Percentiles rank a stretch among this genome's conserved stretches.
These are phyloP conservation scores for Hypoxylon rickii DNA, from an alignment of 495 filamentous ascomycete genomes.

Conservation along the genomic window DNA sequence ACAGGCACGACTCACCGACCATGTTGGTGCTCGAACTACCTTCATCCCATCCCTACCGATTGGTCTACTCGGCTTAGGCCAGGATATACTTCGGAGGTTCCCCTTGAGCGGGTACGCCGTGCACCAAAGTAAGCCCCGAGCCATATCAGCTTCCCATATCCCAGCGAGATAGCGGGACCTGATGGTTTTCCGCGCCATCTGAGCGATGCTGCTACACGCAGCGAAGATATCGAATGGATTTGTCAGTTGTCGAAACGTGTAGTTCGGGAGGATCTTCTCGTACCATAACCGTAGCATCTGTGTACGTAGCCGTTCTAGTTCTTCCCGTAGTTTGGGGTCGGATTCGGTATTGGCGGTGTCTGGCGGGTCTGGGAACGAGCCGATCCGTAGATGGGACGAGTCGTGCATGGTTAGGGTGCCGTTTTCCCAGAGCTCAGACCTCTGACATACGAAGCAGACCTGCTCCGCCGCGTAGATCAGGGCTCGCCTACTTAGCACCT, in stretches of 20 bases:
- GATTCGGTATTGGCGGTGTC: neutral
- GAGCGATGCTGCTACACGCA: constrained; percentile 18
- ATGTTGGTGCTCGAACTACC: constrained; percentile 20
- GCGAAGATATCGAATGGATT: constrained; percentile 27
- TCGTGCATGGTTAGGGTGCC: neutral
- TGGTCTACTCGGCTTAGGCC: constrained; percentile 4
- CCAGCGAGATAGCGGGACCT: constrained; percentile 26
- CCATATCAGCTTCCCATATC: constrained; percentile 25
- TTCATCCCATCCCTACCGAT: neutral
- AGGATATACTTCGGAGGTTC: neutral
- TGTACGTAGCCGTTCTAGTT: constrained; percentile 1
- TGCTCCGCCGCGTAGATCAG: constrained; percentile 37
- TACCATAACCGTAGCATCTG: constrained; percentile 20
- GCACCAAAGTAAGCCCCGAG: constrained; percentile 19
- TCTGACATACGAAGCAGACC: constrained; percentile 39
- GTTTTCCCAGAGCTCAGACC: constrained; percentile 2
- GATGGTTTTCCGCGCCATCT: constrained; percentile 14
- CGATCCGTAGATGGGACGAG: constrained; percentile 5
- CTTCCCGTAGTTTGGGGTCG: neutral
- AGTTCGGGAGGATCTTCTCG: constrained; percentile 3
- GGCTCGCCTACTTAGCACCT: constrained; percentile 38
- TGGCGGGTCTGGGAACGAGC: constrained; percentile 1
- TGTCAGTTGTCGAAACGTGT: constrained; percentile 14
- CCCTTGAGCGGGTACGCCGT: constrained; percentile 2
- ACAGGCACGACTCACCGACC: constrained; percentile 26